A percentile compares a stretch with the other conserved stretches of the same genome.
These are phyloP conservation scores for Bombardia bombarda DNA, from an alignment of 495 filamentous ascomycete genomes.

Conservation along the genomic window DNA sequence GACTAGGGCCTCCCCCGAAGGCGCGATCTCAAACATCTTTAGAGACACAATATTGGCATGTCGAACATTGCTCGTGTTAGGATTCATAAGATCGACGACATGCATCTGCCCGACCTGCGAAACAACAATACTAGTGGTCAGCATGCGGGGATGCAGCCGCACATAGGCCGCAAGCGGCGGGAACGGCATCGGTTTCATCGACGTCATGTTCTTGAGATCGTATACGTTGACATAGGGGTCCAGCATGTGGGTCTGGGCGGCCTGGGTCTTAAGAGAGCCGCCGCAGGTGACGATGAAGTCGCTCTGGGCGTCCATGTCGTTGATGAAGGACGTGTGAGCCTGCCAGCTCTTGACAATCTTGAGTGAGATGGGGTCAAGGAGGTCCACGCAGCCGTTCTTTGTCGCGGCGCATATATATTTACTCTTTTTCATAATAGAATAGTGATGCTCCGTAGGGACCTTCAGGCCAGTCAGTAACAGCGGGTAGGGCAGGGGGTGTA, in stretches of 20 bases:
- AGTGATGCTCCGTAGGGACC: constrained; percentile 63
- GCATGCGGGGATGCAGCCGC: constrained; percentile 88
- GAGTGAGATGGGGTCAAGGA: constrained; percentile 73
- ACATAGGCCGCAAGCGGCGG: constrained; percentile 87
- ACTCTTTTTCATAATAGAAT: constrained; percentile 84
- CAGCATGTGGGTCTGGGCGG: constrained; percentile 50
- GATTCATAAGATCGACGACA: constrained; percentile 91
- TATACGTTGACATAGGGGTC: constrained; percentile 92
- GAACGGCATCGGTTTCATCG: constrained; percentile 85
- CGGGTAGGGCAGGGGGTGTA: no score
- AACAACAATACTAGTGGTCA: constrained; percentile 83
- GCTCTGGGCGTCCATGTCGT: constrained; percentile 90
- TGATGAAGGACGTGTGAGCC: constrained; percentile 73
- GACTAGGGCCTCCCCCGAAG: constrained; percentile 81
- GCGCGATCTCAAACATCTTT: constrained; percentile 75
- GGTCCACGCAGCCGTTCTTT: constrained; percentile 70
- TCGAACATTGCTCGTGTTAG: constrained; percentile 80
- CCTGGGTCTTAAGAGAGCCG: constrained; percentile 61
- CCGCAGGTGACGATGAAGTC: constrained; percentile 92
- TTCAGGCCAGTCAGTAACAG: no score
- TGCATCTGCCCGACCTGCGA: constrained; percentile 89
- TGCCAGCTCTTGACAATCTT: constrained; percentile 77
- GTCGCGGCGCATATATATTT: constrained; percentile 90
- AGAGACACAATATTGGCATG: constrained; percentile 64
- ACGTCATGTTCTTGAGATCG: constrained; percentile 77